Evolutionary conservation across 257 asterid species (phyloP).

Genomic region (Salvia splendens): DNA sequence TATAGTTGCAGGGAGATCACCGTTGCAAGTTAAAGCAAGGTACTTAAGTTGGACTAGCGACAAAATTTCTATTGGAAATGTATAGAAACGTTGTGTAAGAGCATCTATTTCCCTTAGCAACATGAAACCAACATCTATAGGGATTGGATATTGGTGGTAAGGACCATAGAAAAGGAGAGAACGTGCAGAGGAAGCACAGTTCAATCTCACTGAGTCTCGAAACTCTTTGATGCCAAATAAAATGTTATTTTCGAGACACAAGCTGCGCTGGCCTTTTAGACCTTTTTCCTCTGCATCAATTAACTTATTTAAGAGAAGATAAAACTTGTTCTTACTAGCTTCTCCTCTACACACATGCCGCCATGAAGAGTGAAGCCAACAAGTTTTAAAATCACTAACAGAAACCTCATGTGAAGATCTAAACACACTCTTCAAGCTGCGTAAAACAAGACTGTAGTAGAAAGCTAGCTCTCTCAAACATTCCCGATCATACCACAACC

Average conservation of each 20-base stretch:
- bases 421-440: neutral
- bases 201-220: neutral
- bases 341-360: neutral
- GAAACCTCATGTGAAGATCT: no score
- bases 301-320: neutral
- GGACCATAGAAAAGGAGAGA: neutral
- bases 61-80: neutral
- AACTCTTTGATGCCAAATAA: neutral
- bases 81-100: conserved; percentile 17
- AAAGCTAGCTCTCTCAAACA: neutral
- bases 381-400: neutral
- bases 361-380: conserved; percentile 15
- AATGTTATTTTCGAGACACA: conserved; percentile 13
- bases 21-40: conserved; percentile 7
- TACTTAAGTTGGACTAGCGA: neutral
- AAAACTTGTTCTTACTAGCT: conserved; percentile 1
- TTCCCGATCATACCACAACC: neutral
- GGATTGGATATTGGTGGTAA: neutral
- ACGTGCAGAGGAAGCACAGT: conserved; percentile 20
- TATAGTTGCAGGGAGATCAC: neutral
- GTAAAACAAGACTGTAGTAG: neutral
- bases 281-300: neutral
- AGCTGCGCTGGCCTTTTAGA: neutral
- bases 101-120: conserved; percentile 21
- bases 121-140: neutral